These are phyloP conservation scores for Schwanniomyces polymorphus DNA, from an alignment of 805 yeast genomes.

Conservation along the genomic window DNA sequence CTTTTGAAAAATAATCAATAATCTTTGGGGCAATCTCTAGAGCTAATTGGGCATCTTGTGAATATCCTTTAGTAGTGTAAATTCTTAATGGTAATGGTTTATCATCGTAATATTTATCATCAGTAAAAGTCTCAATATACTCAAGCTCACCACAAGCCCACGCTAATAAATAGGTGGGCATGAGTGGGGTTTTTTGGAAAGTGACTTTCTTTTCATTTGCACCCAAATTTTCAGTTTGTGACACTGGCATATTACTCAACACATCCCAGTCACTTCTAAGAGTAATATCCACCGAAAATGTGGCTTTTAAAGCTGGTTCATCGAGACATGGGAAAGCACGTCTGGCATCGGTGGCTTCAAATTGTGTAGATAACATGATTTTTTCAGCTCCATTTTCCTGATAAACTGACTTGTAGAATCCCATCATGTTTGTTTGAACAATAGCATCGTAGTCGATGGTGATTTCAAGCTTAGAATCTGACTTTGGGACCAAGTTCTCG, in stretches of 20 bases:
- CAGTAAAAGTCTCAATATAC: conserved; percentile 47
- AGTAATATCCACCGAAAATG: conserved; percentile 47
- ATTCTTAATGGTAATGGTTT: conserved; percentile 49
- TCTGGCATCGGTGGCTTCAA: conserved; percentile 60
- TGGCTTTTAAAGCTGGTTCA: conserved; percentile 57
- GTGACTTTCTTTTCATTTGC: conserved; percentile 22
- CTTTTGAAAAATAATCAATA: conserved; percentile 48
- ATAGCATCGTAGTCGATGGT: conserved; percentile 38
- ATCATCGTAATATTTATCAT: conserved; percentile 33
- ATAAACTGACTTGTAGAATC: conserved; percentile 52
- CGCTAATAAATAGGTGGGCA: conserved; percentile 58
- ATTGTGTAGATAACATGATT: conserved; percentile 51
- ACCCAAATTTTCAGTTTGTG: background rate
- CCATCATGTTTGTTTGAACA: conserved; percentile 58
- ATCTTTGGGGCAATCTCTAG: conserved; percentile 47
- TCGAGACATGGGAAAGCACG: conserved; percentile 60
- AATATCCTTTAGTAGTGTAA: conserved; percentile 52
- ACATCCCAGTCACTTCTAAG: conserved; percentile 34
- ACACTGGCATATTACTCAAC: conserved; percentile 49
- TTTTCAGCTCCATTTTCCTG: conserved; percentile 35
- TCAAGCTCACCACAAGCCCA: conserved; percentile 62
- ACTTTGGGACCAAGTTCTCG: conserved; percentile 19
- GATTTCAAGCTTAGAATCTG: conserved; percentile 25
- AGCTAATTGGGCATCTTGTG: conserved; percentile 49
- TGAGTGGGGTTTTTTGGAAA: conserved; percentile 50